Conservation (phyloP, 768 basidiomycete genomes). For the Hygrocybe punicea region DNA sequence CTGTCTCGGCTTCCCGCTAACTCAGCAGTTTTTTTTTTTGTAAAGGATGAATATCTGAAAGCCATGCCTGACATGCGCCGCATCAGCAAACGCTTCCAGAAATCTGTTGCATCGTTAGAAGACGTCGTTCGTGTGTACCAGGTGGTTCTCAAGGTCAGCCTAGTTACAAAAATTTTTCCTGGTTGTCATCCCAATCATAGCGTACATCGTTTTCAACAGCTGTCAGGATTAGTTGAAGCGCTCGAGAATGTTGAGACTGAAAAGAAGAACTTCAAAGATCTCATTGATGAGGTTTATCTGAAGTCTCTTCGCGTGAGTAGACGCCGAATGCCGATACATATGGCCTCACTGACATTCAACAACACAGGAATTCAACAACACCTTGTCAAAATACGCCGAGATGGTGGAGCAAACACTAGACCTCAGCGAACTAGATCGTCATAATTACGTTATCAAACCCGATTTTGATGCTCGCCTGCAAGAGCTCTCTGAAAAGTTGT, state of each 20-base stretch:
- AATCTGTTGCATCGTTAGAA: slow-evolving; percentile 77
- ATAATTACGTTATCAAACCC: slow-evolving; percentile 89
- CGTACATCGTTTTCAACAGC: slow-evolving; percentile 36
- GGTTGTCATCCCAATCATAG: slow-evolving; percentile 1
- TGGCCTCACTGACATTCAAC: not conserved
- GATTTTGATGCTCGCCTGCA: slow-evolving; percentile 81
- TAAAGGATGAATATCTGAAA: slow-evolving; percentile 81
- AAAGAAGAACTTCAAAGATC: slow-evolving; percentile 41
- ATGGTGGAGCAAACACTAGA: slow-evolving; percentile 98
- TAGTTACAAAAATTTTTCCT: not conserved
- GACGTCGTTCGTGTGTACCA: slow-evolving; percentile 97
- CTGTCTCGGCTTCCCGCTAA: not conserved
- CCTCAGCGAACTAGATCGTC: slow-evolving; percentile 75
- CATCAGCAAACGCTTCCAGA: slow-evolving; percentile 88
- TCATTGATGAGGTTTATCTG: slow-evolving; percentile 71
- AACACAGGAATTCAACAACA: slow-evolving; percentile 55
- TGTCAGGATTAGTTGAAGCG: slow-evolving; percentile 69
- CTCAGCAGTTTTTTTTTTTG: not conserved
- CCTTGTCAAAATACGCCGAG: slow-evolving; percentile 74
- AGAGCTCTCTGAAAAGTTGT: slow-evolving; percentile 63
- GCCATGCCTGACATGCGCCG: slow-evolving; percentile 92
- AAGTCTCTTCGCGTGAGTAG: slow-evolving; percentile 52
- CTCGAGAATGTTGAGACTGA: slow-evolving; percentile 51
- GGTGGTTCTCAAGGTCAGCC: slow-evolving; percentile 72
- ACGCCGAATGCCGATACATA: not conserved